Conservation (phyloP, 495 filamentous ascomycete genomes). For the Talaromyces ruber region DNA sequence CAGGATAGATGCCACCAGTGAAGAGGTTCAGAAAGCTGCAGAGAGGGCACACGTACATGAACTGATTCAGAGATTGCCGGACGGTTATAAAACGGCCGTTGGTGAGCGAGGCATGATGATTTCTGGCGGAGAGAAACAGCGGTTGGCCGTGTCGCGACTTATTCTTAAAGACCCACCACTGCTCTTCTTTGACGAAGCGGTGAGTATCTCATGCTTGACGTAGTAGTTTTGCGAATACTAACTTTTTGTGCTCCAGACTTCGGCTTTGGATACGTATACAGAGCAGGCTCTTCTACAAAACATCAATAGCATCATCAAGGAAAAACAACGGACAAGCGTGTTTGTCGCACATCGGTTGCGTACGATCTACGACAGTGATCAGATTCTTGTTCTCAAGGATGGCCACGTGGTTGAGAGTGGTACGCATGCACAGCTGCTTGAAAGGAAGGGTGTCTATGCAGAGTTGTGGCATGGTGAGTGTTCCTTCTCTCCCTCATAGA, state of each 20-base stretch:
- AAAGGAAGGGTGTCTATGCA: slow-evolving; percentile 72
- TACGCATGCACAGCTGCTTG: slow-evolving; percentile 76
- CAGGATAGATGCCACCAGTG: slow-evolving; percentile 66
- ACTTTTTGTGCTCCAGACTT: slow-evolving; percentile 45
- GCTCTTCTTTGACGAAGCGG: slow-evolving; percentile 94
- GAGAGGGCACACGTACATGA: slow-evolving; percentile 78
- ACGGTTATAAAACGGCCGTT: slow-evolving; percentile 86
- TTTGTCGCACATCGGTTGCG: slow-evolving; percentile 89
- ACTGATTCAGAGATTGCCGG: slow-evolving; percentile 65
- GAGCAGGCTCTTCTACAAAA: slow-evolving; percentile 87
- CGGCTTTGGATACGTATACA: slow-evolving; percentile 90
- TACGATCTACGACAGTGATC: slow-evolving; percentile 89
- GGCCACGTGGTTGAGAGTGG: slow-evolving; percentile 79
- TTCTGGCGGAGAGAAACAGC: slow-evolving; percentile 92
- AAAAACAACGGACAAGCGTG: slow-evolving; percentile 82
- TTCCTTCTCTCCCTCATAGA: neutral
- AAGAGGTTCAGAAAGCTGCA: slow-evolving; percentile 66
- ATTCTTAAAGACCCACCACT: slow-evolving; percentile 88
- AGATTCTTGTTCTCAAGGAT: slow-evolving; percentile 84
- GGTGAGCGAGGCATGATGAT: slow-evolving; percentile 99
- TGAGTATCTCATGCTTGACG: slow-evolving; percentile 23
- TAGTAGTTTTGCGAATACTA: neutral
- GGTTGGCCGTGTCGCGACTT: slow-evolving; percentile 77
- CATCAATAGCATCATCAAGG: slow-evolving; percentile 87
- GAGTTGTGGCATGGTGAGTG: slow-evolving; percentile 81